These are phyloP conservation scores for Ophiostoma angusticollis DNA, from an alignment of 2,329 filamentous ascomycete species.

Conservation along the genomic window DNA sequence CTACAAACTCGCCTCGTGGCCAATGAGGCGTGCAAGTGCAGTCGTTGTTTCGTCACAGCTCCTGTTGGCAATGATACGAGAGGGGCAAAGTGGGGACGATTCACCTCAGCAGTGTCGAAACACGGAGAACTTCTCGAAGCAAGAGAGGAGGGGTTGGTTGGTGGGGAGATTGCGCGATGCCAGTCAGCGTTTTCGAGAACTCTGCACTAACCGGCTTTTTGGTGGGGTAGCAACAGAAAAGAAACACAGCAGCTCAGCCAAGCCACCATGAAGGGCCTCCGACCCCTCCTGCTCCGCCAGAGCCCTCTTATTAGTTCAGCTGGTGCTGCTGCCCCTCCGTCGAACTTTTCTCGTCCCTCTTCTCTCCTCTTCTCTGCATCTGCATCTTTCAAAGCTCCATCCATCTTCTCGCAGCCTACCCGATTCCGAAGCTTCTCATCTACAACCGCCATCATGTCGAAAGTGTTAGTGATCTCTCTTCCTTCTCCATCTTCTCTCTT, in stretches of 20 bases:
- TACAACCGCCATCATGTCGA: slow-evolving; percentile 50
- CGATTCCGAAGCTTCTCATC: slow-evolving; percentile 22
- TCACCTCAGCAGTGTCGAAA: no score
- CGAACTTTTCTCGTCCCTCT: slow-evolving; percentile 21
- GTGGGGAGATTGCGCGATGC: slow-evolving; percentile 3
- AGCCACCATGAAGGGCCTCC: slow-evolving; percentile 17
- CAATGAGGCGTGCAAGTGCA: no score
- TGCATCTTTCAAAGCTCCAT: slow-evolving; percentile 18
- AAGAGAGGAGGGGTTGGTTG: not conserved
- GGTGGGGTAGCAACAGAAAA: slow-evolving; percentile 5
- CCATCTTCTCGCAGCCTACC: slow-evolving; percentile 22
- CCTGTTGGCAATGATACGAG: no score
- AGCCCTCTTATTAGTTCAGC: slow-evolving; percentile 18
- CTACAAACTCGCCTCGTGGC: no score
- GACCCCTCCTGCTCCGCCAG: slow-evolving; percentile 28
- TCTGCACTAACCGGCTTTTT: slow-evolving; percentile 5
- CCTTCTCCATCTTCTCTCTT: not conserved
- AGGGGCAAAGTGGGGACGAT: no score
- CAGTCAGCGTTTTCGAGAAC: no score
- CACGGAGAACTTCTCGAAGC: not conserved
- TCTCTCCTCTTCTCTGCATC: slow-evolving; percentile 19
- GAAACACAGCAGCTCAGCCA: not conserved
- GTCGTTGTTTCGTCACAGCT: no score
- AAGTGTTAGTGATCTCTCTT: slow-evolving; percentile 34
- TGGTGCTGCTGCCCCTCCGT: slow-evolving; percentile 22